Evolutionary conservation across 768 basidiomycete species (phyloP), one percentile per base, ranked within the genome.

Genomic region (Rhizopogon vulgaris): DNA sequence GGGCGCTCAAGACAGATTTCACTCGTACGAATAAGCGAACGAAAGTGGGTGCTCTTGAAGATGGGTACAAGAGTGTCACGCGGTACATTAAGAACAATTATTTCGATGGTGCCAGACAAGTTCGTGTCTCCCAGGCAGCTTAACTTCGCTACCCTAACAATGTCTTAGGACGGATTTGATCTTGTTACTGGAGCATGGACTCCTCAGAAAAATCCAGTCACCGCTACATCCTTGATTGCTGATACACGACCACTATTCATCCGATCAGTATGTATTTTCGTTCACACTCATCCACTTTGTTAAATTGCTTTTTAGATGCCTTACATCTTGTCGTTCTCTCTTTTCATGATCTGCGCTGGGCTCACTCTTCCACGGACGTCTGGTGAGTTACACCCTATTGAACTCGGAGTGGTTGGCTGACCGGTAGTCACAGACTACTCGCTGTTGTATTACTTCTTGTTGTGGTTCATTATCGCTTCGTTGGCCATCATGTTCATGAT

Each of bases 31-130:
- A 92, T 60, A 86, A 87, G 67, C 79, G 96, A 32, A 94, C 93
- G 2, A 80, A 73, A 48, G 80, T 84, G 54, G 96, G 96, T 30
- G 66, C 71, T 24, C 60, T 96, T 37, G 84, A 93, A 61, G 96
- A 99, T 68, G 90, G 90, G 0, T 76, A 81, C 68, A 98, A 97
- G 66, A 86, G 87, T 22, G 65, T 82, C 0, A 74, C 82, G 71
- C 81, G 96, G 55, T 99, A 98, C 63, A 63, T 96, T 58, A 94
- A 87, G 76, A 98, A 98, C 74, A 98, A 95, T 64, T 91, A 91
- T 71, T 88, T 96, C 56, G 96, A 99, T 66, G 96, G 96, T 6
- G 78, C 93, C 46, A 75, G 94, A 62, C 93, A 95, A 76, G 87
- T 87, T 43, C 48, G 69, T 58, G 41, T 40, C 7, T 17, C 38